Evolutionary conservation across 768 basidiomycete genomes (phyloP).

Genomic region (Tylopilus sp.): DNA sequence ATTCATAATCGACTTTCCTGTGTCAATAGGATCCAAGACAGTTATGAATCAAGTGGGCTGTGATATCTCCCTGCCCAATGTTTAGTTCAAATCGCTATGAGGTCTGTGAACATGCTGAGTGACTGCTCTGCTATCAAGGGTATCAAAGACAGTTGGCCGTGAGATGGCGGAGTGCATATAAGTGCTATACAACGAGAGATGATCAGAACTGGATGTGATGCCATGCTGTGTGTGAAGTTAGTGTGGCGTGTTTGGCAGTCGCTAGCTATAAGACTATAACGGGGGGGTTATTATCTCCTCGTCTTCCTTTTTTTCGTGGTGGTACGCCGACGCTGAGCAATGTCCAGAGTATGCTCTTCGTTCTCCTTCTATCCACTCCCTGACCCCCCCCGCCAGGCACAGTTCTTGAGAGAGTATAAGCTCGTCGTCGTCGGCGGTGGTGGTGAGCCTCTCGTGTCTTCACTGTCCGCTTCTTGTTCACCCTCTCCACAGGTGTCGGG

Average conservation of each 20-base stretch:
- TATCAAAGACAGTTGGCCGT: not conserved
- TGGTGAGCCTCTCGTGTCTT: slow-evolving; percentile 55
- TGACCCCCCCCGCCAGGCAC: slow-evolving; percentile 48
- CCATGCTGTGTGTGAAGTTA: slow-evolving; percentile 5
- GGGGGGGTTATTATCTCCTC: slow-evolving; percentile 10
- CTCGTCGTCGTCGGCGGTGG: slow-evolving; percentile 98
- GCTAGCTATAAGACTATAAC: slow-evolving; percentile 14
- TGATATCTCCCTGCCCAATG: not conserved
- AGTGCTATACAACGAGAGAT: not conserved
- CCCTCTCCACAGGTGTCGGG: slow-evolving; percentile 37
- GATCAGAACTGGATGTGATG: not conserved
- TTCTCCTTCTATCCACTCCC: not conserved
- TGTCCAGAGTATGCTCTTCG: slow-evolving; percentile 29
- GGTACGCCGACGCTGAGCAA: slow-evolving; percentile 5
- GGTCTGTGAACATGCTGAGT: too few relatives aligned
- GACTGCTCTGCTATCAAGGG: too few relatives aligned
- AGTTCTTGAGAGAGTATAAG: slow-evolving; percentile 96
- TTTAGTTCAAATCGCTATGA: not conserved
- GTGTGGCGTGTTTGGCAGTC: slow-evolving; percentile 25
- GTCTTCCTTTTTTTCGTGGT: not conserved
- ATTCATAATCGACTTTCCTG: not conserved
- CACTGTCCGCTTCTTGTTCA: slow-evolving; percentile 10
- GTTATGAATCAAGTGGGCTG: not conserved
- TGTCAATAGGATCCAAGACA: not conserved
- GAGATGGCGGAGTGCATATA: not conserved